Percentiles rank a stretch among this genome's conserved stretches.
phyloP scores from a whole-genome alignment of 768 basidiomycete genomes.

The Dendrothele bispora region DNA sequence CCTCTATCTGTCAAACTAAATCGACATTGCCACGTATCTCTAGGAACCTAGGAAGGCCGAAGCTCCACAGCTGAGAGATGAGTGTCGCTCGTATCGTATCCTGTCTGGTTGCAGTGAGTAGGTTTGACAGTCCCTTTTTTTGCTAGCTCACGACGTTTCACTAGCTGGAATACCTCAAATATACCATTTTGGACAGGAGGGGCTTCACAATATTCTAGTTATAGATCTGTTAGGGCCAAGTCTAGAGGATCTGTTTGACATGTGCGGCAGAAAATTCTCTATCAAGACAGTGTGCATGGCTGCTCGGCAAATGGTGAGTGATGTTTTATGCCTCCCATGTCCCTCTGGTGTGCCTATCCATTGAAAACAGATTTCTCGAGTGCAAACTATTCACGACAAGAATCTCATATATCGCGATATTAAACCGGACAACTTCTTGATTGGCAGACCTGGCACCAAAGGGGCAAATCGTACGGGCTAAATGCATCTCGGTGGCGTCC shows the following conservation, averaged over 20 bases:
- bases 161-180: constrained; percentile 97
- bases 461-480: constrained; percentile 67
- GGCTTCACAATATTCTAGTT: constrained; percentile 96
- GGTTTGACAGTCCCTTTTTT: constrained; percentile 2
- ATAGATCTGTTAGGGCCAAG: constrained; percentile 97
- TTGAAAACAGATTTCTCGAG: constrained; percentile 89
- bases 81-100: constrained; percentile 96
- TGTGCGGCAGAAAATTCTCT: constrained; percentile 97
- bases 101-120: constrained; percentile 85
- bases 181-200: constrained; percentile 99
- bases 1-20: constrained; percentile 11
- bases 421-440: constrained; percentile 99
- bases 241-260: constrained; percentile 97
- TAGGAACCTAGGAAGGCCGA: constrained; percentile 93
- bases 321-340: constrained; percentile 3
- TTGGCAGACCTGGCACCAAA: constrained; percentile 93
- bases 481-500: neutral
- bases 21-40: constrained; percentile 8
- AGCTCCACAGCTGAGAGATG: constrained; percentile 96
- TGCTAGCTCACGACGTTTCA: constrained; percentile 17
- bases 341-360: constrained; percentile 6
- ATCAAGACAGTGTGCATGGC: constrained; percentile 99
- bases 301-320: constrained; percentile 89
- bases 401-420: constrained; percentile 99
- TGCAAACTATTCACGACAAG: constrained; percentile 99